Base-by-base conservation (phyloP, 805 yeast species). In the Yamadazyma paraphyllophila region DNA sequence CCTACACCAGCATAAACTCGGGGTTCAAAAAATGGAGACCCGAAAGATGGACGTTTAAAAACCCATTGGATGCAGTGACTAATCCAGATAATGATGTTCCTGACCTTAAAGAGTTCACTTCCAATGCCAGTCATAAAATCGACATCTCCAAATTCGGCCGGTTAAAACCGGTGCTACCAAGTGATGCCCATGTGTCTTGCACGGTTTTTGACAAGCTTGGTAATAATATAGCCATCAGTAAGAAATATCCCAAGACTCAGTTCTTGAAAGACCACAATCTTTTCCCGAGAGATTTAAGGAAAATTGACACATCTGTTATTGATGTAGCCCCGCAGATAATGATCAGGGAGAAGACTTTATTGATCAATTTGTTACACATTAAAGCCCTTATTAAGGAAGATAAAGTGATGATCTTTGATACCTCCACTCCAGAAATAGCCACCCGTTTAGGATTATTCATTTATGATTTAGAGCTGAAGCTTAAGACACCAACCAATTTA, bases 311-410 rank as follows among this genome's bases (percentile, higher is more conserved):
- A 3, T 73, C 86, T 1, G 69, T 80, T 32, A 76, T 80, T 44
- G 96, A 89, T 63, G 88, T 92, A 15, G 91, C 91, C 2, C 99
- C 99, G 0, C 81, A 89, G 14, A 85, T 94, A 38, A 82, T 91
- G 48, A 89, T 90, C 16, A 76, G 97, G 48, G 57, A 70, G n/a
- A 78, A 79, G 51, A 85, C 95, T 43, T 86, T 92, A 14, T 69
- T 94, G 44, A 81, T 94, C 40, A 91, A 90, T 60, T 66, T 94
- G 58, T 67, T 94, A 32, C 94, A 91, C 61, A 89, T 94, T 41
- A 85, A 94, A 53, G 98, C 97, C 1, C 73, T 94, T 39, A 80
- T 94, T n/a, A 87, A 85, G 56, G 76, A 80, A 35, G 88, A 92
- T 56, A 71, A 76, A 51, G 95, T 94, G 8, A 76, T 87, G 66